Percentiles rank a stretch among this genome's conserved stretches.
These are phyloP conservation scores for Alternaria arborescens DNA, from an alignment of 2,329 filamentous ascomycete genomes.

Conservation along the genomic window DNA sequence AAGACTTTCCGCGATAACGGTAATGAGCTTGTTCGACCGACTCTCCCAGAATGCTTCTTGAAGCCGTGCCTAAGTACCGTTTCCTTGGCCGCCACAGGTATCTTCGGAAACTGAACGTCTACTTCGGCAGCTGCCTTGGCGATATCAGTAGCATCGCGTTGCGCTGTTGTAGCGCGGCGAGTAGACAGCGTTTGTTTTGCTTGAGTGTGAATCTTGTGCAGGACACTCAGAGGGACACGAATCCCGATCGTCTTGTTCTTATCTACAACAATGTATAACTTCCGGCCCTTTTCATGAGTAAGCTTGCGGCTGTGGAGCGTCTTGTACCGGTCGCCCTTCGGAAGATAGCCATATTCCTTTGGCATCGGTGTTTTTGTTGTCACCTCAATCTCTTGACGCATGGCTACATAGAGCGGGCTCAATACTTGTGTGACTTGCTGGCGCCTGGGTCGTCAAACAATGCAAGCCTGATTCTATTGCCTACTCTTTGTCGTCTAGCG, in stretches of 20 bases:
- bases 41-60: conserved; percentile 57
- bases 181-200: conserved; percentile 52
- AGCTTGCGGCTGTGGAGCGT: conserved; percentile 45
- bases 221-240: conserved; percentile 53
- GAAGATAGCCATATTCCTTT: conserved; percentile 44
- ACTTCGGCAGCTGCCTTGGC: conserved; percentile 45
- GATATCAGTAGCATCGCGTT: conserved; percentile 35
- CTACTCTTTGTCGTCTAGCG: neutral
- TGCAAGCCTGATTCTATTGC: neutral
- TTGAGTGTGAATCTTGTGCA: conserved; percentile 49
- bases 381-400: conserved; percentile 35
- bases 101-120: conserved; percentile 51
- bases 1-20: conserved; percentile 52
- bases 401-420: neutral
- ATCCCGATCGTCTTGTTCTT: conserved; percentile 52
- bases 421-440: neutral
- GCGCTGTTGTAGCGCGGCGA: conserved; percentile 52
- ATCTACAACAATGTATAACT: conserved; percentile 40
- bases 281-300: conserved; percentile 39
- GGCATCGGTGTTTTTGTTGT: conserved; percentile 32
- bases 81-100: conserved; percentile 49
- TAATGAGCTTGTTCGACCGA: conserved; percentile 57
- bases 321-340: conserved; percentile 46
- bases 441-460: neutral
- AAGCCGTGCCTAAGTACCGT: conserved; percentile 55